A percentile compares a stretch with the other conserved stretches of the same genome.
Evolutionary conservation across 1,284 basidiomycete species (phyloP).

Genomic region (Cutaneotrichosporon mucoides): DNA sequence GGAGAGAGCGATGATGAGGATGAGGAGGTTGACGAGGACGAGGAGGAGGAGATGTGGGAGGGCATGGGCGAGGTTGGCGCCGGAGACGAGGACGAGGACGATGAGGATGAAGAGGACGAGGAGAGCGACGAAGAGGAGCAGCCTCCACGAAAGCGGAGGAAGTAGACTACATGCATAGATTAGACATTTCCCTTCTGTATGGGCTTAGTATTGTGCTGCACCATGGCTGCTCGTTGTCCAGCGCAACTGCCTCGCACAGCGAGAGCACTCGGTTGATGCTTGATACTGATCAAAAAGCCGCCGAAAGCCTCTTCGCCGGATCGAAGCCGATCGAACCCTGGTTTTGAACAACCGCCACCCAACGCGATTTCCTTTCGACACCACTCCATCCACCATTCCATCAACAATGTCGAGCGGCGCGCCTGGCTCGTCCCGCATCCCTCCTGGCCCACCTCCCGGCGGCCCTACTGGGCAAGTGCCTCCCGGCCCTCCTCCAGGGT

Average conservation of each 20-base stretch:
- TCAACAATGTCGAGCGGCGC: neutral
- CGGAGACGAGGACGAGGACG: slow-evolving; percentile 25
- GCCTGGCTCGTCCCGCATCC: slow-evolving; percentile 10
- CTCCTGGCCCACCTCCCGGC: slow-evolving; percentile 32
- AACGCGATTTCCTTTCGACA: neutral
- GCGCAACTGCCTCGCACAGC: no score
- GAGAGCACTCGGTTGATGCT: no score
- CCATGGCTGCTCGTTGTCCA: no score
- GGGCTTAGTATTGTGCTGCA: neutral
- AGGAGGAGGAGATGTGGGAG: slow-evolving; percentile 32
- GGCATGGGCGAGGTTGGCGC: slow-evolving; percentile 26
- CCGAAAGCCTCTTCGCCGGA: no score
- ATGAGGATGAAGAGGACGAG: slow-evolving; percentile 43
- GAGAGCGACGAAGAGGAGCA: slow-evolving; percentile 4
- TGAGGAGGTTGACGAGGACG: slow-evolving; percentile 27
- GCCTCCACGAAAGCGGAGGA: slow-evolving; percentile 6
- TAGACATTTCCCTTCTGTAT: no score
- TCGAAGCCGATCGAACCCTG: no score
- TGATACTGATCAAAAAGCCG: no score
- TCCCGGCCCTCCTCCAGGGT: slow-evolving; percentile 3
- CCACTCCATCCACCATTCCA: neutral
- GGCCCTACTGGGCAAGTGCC: slow-evolving; percentile 2
- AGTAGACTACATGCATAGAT: neutral
- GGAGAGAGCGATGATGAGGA: slow-evolving; percentile 30
- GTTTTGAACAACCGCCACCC: slow-evolving; percentile 2